Evolutionary conservation across 2,329 filamentous ascomycete genomes (phyloP), one percentile per base, ranked within the genome.

Genomic region (Pestalotiopsis sp.): DNA sequence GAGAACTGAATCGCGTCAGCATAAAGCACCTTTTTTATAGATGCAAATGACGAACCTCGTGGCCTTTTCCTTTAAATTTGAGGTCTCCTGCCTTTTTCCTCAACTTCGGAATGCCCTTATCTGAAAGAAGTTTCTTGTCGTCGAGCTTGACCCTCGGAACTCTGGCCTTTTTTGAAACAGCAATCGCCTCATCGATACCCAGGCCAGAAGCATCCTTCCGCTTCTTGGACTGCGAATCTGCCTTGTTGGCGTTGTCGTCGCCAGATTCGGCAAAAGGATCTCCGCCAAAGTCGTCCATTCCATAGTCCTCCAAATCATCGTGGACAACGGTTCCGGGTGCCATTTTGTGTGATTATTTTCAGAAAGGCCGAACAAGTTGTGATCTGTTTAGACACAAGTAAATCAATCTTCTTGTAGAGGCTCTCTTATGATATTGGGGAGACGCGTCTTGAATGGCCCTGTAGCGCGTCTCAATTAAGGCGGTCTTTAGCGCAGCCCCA

Each of bases 31-130:
- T 25, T 25, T 25, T 25, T 25, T 25, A 3, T 25, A 3, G 25
- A 3, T 25, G 25, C 25, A 25, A 25, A 25, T 25, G 3, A 25
- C 25, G 25, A 25, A 94, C 93, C 84, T 99, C 96, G 78, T 98
- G 93, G 0, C 95, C 95, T 80, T 97, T 98, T 64, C 96, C 96
- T 78, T 95, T 97, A 74, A 98, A 90, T 72, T 89, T 93, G 23
- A 98, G 82, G 38, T 89, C 86, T 66, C 88, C 90, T 0, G 93
- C 91, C 73, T 90, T 90, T 70, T 86, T 88, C 57, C 92, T 90
- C 65, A 99, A 83, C 74, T 92, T 94, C 1, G 94, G 93, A 69
- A 99, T 94, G 1, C 96, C 96, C 62, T 90, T 87, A 23, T 91
- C 87, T 3, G 94, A 96, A 1, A 98, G 85, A n/a, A 98, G 82